Evolutionary conservation across 768 basidiomycete genomes (phyloP), one percentile per base, ranked within the genome.

Genomic region (Mycena belliarum): DNA sequence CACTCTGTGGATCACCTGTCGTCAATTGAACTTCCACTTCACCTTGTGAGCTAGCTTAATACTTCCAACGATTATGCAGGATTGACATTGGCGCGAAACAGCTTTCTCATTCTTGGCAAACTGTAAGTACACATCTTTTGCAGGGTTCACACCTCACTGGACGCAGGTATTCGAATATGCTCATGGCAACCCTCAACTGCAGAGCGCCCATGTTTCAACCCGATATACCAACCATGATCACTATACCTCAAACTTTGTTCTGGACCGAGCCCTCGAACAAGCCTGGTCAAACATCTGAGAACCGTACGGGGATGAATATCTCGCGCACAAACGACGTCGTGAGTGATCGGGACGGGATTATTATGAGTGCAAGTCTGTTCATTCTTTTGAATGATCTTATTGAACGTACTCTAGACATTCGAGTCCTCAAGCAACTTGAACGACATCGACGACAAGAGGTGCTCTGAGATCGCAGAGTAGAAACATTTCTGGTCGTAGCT

Each of bases 11-110:
- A 45, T 61, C n/a, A 54, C 54, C 10, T 33, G 33, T 23, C 59
- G 49, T 3, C 23, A 62, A n/a, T 64, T 46, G 37, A 61, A 58
- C 44, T 37, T 64, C 26, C 60, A 66, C 55, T 64, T 58, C 42
- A 64, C 62, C 32, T 38, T 61, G 63, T 66, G 16, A 4, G 52
- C n/a, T 29, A n/a, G n/a, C n/a, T n/a, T n/a, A n/a, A n/a, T n/a
- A n/a, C n/a, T n/a, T n/a, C n/a, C n/a, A n/a, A n/a, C n/a, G n/a
- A n/a, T n/a, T n/a, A n/a, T n/a, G n/a, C n/a, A n/a, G n/a, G n/a
- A n/a, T n/a, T 24, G 25, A 14, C 7, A 7, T 32, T 28, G 24
- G 28, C 16, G 46, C 9, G 12, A 3, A 15, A 25, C 45, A 66
- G 65, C 24, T 66, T 66, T 37, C 51, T 61, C 32, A 23, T 60